Percentiles rank a stretch among this genome's conserved stretches.
phyloP scores from a whole-genome alignment of 2,329 filamentous ascomycete genomes.

The Aureobasidium melanogenum region DNA sequence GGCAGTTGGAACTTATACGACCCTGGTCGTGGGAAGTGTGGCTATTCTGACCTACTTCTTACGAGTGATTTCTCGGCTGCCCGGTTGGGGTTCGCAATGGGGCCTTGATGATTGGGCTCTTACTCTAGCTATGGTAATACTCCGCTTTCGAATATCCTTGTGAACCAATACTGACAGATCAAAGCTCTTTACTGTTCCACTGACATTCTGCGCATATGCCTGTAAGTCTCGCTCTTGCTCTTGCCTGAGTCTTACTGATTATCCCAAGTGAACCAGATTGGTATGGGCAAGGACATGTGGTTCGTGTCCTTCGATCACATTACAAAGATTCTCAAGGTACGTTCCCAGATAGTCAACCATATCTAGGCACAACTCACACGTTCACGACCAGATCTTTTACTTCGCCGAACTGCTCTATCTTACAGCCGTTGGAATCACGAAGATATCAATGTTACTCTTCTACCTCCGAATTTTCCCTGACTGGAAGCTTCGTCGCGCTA shows the following conservation, averaged over 20 bases:
- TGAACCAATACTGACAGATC: neutral
- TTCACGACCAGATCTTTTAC: slow-evolving; percentile 3
- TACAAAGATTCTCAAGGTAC: slow-evolving; percentile 13
- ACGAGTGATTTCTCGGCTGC: neutral
- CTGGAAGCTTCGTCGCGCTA: slow-evolving; percentile 21
- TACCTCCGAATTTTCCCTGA: slow-evolving; percentile 29
- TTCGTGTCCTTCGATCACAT: slow-evolving; percentile 16
- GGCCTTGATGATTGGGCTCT: neutral
- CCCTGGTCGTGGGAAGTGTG: neutral
- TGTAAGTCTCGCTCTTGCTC: slow-evolving; percentile 11
- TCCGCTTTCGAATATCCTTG: neutral
- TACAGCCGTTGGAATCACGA: slow-evolving; percentile 24
- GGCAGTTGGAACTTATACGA: neutral
- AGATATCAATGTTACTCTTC: slow-evolving; percentile 25
- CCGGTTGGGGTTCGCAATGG: neutral
- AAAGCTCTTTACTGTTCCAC: neutral
- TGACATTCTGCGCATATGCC: slow-evolving; percentile 5
- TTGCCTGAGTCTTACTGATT: slow-evolving; percentile 22
- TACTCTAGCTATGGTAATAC: neutral
- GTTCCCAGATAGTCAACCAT: neutral
- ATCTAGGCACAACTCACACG: neutral
- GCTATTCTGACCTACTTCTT: neutral
- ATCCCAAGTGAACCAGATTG: slow-evolving; percentile 15
- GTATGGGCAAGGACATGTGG: slow-evolving; percentile 20
- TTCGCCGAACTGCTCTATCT: slow-evolving; percentile 22